These are phyloP conservation scores for Magnusiomyces paraingens DNA, from an alignment of 1,139 yeast genomes.

Conservation along the genomic window DNA sequence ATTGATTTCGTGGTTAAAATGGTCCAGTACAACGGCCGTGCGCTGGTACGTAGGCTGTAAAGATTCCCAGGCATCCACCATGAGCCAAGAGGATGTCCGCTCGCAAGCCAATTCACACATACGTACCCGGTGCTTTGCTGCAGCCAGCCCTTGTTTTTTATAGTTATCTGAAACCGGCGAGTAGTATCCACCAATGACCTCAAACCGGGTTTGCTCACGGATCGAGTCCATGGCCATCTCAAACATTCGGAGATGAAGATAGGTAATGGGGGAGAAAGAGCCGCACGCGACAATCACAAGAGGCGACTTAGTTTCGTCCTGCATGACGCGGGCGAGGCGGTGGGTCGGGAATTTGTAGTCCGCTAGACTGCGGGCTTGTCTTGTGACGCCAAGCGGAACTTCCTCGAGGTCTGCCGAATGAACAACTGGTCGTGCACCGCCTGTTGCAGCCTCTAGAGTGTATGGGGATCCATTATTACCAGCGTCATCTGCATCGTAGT, in stretches of 20 bases:
- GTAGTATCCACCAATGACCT: constrained; percentile 93
- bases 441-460: constrained; percentile 5
- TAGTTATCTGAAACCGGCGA: constrained; percentile 97
- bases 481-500: not conserved
- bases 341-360: constrained; percentile 81
- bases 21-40: constrained; percentile 93
- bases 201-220: constrained; percentile 84
- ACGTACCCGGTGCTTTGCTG: constrained; percentile 81
- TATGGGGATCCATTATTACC: constrained; percentile 6
- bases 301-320: constrained; percentile 77
- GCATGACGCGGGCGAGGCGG: constrained; percentile 63
- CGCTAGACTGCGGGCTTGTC: constrained; percentile 69
- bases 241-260: constrained; percentile 90
- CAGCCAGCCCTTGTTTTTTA: constrained; percentile 87
- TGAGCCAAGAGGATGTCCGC: constrained; percentile 91
- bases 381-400: constrained; percentile 85
- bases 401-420: constrained; percentile 91
- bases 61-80: constrained; percentile 99
- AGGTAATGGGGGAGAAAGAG: constrained; percentile 91
- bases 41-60: constrained; percentile 86
- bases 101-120: constrained; percentile 99
- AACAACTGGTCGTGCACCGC: constrained; percentile 31
- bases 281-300: constrained; percentile 96
- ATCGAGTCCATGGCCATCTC: constrained; percentile 98
- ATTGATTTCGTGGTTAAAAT: constrained; percentile 91